Conservation (phyloP, 176 grass and related monocot species). For the Triticum monococcum region DNA sequence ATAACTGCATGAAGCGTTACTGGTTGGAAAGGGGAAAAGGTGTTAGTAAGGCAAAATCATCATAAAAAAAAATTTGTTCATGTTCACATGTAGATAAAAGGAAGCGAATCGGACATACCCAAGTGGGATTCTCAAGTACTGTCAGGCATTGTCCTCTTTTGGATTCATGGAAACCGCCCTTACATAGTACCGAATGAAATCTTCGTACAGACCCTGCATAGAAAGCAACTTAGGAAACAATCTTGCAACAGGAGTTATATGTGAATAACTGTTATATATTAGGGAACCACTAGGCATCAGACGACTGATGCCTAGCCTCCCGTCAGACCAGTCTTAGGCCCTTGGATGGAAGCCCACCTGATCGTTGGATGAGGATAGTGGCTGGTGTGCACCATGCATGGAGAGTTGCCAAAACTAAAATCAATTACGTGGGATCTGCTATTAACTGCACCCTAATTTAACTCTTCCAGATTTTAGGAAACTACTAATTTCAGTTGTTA, state of each 20-base stretch:
- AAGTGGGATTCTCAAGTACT: conserved; percentile 84
- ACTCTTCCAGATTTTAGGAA: no score
- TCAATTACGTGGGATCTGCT: no score
- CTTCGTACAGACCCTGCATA: conserved; percentile 78
- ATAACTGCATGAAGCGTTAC: conserved; percentile 69
- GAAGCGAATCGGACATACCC: conserved; percentile 37
- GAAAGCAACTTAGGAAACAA: conserved; percentile 7
- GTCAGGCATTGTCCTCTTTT: conserved; percentile 91
- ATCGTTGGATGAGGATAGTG: no score
- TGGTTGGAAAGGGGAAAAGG: conserved; percentile 28
- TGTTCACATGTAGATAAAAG: conserved; percentile 8
- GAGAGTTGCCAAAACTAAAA: no score
- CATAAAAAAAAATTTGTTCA: background rate
- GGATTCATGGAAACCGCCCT: conserved; percentile 90
- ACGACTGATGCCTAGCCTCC: no score
- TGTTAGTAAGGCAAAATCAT: conserved; percentile 33
- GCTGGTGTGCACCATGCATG: no score
- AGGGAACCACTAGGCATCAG: no score
- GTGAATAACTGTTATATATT: background rate
- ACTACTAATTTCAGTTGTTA: no score
- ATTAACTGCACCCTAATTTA: no score
- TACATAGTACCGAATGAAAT: conserved; percentile 92
- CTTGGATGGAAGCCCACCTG: no score
- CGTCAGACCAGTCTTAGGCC: no score
- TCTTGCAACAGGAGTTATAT: background rate